Evolutionary conservation across 768 basidiomycete genomes (phyloP).

Genomic region (Dentipellis fragilis): DNA sequence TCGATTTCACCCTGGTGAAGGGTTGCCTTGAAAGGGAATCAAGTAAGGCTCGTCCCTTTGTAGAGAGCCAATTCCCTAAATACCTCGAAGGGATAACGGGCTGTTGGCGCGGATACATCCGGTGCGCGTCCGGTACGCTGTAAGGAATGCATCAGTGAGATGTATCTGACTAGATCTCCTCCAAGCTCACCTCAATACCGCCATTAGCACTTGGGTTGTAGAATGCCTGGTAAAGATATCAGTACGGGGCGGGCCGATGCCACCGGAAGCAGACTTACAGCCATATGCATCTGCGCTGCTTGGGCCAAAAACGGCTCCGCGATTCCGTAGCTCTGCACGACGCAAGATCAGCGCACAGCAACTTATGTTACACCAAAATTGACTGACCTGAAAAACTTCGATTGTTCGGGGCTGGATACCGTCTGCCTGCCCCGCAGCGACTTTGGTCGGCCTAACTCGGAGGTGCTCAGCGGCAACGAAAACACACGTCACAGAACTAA

Average conservation of each 20-base stretch:
- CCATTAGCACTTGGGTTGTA: slow-evolving; percentile 57
- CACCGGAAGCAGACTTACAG: slow-evolving; percentile 30
- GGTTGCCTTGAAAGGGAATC: slow-evolving; percentile 29
- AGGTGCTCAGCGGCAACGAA: not conserved
- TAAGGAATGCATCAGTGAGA: not conserved
- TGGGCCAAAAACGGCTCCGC: slow-evolving; percentile 52
- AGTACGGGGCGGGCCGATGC: not conserved
- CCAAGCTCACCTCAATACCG: slow-evolving; percentile 44
- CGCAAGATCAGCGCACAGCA: not conserved
- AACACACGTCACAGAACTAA: not conserved
- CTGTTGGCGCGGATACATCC: slow-evolving; percentile 50
- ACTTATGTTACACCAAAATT: not conserved
- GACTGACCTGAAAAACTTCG: slow-evolving; percentile 36
- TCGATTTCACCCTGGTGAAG: slow-evolving; percentile 60
- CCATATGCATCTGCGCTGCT: slow-evolving; percentile 61
- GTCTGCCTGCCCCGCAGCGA: slow-evolving; percentile 42
- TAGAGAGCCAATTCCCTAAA: not conserved
- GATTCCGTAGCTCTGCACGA: slow-evolving; percentile 62
- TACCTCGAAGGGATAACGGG: slow-evolving; percentile 67
- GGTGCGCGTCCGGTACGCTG: slow-evolving; percentile 55
- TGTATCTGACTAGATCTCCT: too few relatives aligned
- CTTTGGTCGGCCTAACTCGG: slow-evolving; percentile 23
- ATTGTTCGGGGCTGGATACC: slow-evolving; percentile 47
- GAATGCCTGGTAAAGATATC: slow-evolving; percentile 44
- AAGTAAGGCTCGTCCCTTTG: not conserved